Evolutionary conservation across 495 filamentous ascomycete genomes (phyloP), one percentile per base, ranked within the genome.

Genomic region (Neurospora hispaniola): DNA sequence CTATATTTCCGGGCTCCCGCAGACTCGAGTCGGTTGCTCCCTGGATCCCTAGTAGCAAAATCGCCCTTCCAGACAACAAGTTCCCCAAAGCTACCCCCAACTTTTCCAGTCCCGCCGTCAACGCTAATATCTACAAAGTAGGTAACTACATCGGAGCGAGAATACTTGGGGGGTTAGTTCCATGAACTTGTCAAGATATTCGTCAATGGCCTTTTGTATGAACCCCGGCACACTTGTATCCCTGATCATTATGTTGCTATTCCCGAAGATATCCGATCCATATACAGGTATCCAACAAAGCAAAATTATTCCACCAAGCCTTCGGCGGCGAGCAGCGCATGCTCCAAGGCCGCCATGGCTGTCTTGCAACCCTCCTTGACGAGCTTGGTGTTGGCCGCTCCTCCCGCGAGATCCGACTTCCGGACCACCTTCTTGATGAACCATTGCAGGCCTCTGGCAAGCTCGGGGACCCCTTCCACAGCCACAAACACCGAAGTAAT

Each of bases 361-460:
- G 88, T 84, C 75, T 86, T 86, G 82, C 92, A 95, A 10, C 88
- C 92, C 89, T 90, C 92, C 80, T 84, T 88, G 18, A 97, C 85
- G 14, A 80, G 82, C 73, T 88, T 88, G 73, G 86, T 89, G 73
- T 92, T 87, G 46, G 84, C 82, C 76, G 87, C 87, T 14, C 81
- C 85, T 41, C 84, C 85, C 11, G 89, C 88, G 76, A 97, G 84
- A 76, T 94, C 90, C 0, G 90, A 91, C 77, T 90, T 93, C 31
- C 88, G 85, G 6, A 97, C 89, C 31, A 91, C 87, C 80, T 90
- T 94, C 77, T 86, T 88, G 38, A 97, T 72, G 79, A 98, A 96
- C 78, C 88, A 94, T 59, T 90, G 90, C 72, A 97, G 75, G 4
- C 92, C 91, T 73, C 86, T 87, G 1, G 87, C 89, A 70, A 97